phyloP scores from a whole-genome alignment of 805 yeast species.

The Zygotorulaspora florentina region DNA sequence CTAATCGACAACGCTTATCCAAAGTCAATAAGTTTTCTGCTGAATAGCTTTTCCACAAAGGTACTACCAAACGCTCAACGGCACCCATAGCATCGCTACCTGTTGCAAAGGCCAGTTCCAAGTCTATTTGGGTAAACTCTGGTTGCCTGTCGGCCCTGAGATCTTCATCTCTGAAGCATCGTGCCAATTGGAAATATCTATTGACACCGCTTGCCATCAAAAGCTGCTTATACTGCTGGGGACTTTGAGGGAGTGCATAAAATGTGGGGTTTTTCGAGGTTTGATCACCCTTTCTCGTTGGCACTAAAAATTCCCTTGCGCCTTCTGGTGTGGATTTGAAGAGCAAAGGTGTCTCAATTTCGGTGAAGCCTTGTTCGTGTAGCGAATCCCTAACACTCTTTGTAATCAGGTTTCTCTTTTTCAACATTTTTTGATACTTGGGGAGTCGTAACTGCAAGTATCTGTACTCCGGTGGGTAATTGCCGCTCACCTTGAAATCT shows the following conservation, averaged over 20 bases:
- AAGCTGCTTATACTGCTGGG: conserved; percentile 94
- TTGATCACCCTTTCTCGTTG: conserved; percentile 59
- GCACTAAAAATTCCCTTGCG: conserved; percentile 92
- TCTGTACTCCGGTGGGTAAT: conserved; percentile 73
- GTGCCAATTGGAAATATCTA: conserved; percentile 84
- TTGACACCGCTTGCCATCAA: conserved; percentile 91
- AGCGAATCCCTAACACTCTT: conserved; percentile 42
- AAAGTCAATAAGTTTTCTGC: conserved; percentile 29
- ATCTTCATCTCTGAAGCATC: conserved; percentile 95
- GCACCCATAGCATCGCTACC: conserved; percentile 62
- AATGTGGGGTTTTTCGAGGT: conserved; percentile 35
- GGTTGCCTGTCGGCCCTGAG: conserved; percentile 94
- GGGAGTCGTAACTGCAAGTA: conserved; percentile 73
- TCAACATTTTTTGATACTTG: conserved; percentile 51
- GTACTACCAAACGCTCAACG: conserved; percentile 53
- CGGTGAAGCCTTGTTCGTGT: conserved; percentile 52
- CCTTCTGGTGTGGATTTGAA: conserved; percentile 98
- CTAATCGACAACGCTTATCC: conserved; percentile 22
- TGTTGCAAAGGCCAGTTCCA: conserved; percentile 84
- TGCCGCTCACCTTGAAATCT: conserved; percentile 46
- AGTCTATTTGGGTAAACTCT: conserved; percentile 94
- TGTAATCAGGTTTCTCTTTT: conserved; percentile 54
- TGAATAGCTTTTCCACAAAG: conserved; percentile 52
- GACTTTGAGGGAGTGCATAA: conserved; percentile 95
- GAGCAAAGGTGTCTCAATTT: conserved; percentile 86